Conservation (phyloP, 208 protist species). For the Herpetomonas muscarum region DNA sequence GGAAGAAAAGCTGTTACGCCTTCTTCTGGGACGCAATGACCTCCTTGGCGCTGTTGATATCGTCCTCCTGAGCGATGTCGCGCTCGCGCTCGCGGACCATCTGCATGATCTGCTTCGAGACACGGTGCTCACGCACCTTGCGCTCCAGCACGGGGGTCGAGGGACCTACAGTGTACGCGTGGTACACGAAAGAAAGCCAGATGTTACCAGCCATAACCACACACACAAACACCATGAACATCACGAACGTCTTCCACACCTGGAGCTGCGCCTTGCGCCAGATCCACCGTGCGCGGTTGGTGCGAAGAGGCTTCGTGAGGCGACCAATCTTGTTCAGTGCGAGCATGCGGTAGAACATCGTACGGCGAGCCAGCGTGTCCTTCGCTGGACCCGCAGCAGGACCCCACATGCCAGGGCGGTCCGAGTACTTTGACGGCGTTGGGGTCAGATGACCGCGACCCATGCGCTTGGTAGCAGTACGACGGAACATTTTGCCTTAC, state of each 20-base stretch:
- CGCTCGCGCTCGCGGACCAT: conserved; percentile 88
- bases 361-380: conserved; percentile 77
- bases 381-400: conserved; percentile 73
- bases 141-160: conserved; percentile 84
- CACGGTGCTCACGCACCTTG: conserved; percentile 87
- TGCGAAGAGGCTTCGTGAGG: conserved; percentile 82
- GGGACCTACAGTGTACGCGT: conserved; percentile 85
- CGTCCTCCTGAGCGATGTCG: conserved; percentile 61
- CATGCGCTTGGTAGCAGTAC: conserved; percentile 43
- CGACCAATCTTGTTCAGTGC: conserved; percentile 82
- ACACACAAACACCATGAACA: conserved; percentile 82
- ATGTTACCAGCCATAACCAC: conserved; percentile 77
- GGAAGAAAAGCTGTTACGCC: background rate
- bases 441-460: conserved; percentile 72
- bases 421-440: conserved; percentile 82
- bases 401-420: conserved; percentile 85
- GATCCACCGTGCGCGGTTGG: conserved; percentile 70
- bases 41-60: conserved; percentile 46
- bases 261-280: conserved; percentile 86
- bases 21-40: conserved; percentile 66
- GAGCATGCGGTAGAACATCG: conserved; percentile 84
- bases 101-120: conserved; percentile 89
- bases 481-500: conserved; percentile 77
- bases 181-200: conserved; percentile 85
- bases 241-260: conserved; percentile 84